phyloP scores from a whole-genome alignment of 2,329 filamentous ascomycete species.

The Allantophomopsis cytisporea region DNA sequence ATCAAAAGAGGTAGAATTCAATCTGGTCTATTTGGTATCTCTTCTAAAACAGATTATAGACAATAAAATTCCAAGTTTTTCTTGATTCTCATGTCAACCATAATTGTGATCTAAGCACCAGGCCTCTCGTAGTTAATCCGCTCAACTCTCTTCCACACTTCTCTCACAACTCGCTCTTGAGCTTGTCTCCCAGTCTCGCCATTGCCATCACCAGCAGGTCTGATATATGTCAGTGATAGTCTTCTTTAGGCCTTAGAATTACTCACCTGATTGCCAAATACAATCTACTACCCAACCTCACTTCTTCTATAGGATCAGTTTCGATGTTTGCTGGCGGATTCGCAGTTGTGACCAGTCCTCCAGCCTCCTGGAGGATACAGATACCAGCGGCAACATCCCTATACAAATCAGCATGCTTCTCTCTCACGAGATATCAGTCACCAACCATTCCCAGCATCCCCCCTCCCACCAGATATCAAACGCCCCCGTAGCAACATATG shows the following conservation, averaged over 20 bases:
- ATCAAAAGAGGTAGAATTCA: too few relatives aligned
- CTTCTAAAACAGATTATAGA: too few relatives aligned
- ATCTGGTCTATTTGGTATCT: too few relatives aligned
- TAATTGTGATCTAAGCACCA: constrained; percentile 26
- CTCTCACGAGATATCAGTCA: constrained; percentile 2
- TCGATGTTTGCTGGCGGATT: constrained; percentile 50
- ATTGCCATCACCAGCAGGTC: constrained; percentile 47
- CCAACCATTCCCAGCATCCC: constrained; percentile 66
- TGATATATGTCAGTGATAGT: constrained; percentile 12
- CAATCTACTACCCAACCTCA: constrained; percentile 49
- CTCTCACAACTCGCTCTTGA: constrained; percentile 57
- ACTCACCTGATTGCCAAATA: constrained; percentile 55
- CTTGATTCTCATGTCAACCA: constrained; percentile 2
- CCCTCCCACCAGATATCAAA: constrained; percentile 80
- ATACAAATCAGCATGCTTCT: constrained; percentile 4
- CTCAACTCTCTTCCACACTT: constrained; percentile 59
- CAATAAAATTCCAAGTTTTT: too few relatives aligned
- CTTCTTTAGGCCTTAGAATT: not conserved
- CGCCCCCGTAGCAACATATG: constrained; percentile 61
- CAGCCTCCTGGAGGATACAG: constrained; percentile 59
- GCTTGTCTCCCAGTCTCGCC: constrained; percentile 50
- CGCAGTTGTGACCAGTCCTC: constrained; percentile 59
- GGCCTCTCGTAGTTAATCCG: constrained; percentile 54
- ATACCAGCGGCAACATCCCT: constrained; percentile 68
- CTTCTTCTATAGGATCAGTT: constrained; percentile 42